These are phyloP conservation scores for Kuraishia hungarica DNA, from an alignment of 805 yeast genomes.

Conservation along the genomic window DNA sequence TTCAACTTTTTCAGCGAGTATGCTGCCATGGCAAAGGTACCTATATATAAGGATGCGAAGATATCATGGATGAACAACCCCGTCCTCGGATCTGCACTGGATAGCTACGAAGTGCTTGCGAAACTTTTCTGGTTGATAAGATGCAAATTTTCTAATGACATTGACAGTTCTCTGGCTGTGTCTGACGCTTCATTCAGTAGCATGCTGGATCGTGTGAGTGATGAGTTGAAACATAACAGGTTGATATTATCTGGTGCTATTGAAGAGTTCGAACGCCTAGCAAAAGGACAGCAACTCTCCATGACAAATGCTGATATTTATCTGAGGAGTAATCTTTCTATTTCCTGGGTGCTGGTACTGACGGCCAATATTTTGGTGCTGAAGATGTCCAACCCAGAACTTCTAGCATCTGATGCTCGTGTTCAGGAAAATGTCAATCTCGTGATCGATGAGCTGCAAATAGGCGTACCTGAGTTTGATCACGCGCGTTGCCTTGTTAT, in stretches of 20 bases:
- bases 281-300: neutral
- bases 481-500: constrained; percentile 4
- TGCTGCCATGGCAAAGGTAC: constrained; percentile 20
- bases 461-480: constrained; percentile 2
- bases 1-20: constrained; percentile 24
- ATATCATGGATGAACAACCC: constrained; percentile 29
- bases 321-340: constrained; percentile 7
- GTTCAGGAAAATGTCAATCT: constrained; percentile 18
- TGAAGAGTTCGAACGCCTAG: neutral
- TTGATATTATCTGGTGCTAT: neutral
- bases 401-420: constrained; percentile 11
- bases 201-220: neutral
- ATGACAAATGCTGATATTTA: neutral
- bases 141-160: constrained; percentile 4
- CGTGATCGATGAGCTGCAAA: constrained; percentile 10
- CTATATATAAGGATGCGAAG: constrained; percentile 5
- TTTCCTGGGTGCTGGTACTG: constrained; percentile 17
- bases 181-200: neutral
- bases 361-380: constrained; percentile 17
- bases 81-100: constrained; percentile 26
- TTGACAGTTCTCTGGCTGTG: neutral
- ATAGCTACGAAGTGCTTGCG: constrained; percentile 27
- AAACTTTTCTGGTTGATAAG: constrained; percentile 29
- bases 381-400: constrained; percentile 12
- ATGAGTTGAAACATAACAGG: neutral